Conservation (phyloP, 2,329 filamentous ascomycete genomes). For the Verticillium nubilum region DNA sequence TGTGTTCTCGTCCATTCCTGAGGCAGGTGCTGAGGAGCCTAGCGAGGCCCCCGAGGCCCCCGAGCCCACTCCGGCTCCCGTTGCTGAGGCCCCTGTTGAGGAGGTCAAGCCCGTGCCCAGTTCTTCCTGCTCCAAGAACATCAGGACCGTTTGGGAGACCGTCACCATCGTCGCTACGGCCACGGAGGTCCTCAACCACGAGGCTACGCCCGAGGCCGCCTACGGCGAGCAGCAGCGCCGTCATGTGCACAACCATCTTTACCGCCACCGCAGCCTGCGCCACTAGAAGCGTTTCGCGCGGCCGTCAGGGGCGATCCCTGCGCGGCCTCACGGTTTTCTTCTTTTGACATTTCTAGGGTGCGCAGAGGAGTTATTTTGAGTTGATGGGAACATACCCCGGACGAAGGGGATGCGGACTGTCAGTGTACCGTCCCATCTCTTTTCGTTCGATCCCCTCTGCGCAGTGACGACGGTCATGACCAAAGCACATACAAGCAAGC, state of each 20-base stretch:
- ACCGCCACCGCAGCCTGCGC: conserved; percentile 24
- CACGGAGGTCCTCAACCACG: conserved; percentile 33
- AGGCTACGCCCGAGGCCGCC: conserved; percentile 15
- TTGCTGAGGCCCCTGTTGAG: not conserved
- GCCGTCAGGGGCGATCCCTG: not conserved
- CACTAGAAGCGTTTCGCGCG: conserved; percentile 13
- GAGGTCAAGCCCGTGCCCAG: conserved; percentile 5
- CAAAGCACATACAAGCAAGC: conserved; percentile 1
- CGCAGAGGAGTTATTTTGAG: conserved; percentile 1
- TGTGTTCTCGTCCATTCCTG: conserved; percentile 1
- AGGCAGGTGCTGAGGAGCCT: conserved; percentile 1
- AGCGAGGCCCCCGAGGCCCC: not conserved
- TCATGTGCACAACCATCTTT: conserved; percentile 29
- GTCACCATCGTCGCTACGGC: conserved; percentile 39
- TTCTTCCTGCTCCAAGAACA: conserved; percentile 19
- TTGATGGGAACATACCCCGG: not conserved
- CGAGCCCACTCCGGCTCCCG: conserved; percentile 1
- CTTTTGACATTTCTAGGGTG: conserved; percentile 7
- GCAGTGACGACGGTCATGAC: conserved; percentile 1
- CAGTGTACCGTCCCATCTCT: not conserved
- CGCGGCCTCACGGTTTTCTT: conserved; percentile 8
- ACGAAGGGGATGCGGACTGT: not conserved
- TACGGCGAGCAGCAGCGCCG: conserved; percentile 23
- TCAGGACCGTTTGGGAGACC: conserved; percentile 37
- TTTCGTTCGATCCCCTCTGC: not conserved